These are phyloP conservation scores for Favolaschia claudopus DNA, from an alignment of 768 basidiomycete species.

Conservation along the genomic window DNA sequence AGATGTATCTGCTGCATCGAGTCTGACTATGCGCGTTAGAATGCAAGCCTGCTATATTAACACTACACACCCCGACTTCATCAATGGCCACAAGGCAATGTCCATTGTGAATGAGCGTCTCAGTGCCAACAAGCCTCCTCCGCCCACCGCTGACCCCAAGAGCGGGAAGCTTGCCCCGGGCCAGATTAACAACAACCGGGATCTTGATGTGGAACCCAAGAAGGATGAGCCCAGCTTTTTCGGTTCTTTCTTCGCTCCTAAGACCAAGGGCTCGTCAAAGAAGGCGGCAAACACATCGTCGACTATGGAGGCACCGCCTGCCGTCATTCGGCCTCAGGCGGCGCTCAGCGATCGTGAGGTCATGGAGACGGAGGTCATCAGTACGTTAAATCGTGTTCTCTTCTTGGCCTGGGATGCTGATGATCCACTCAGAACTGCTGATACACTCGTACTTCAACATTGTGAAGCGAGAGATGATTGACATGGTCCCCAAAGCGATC, in stretches of 20 bases:
- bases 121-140: conserved; percentile 80
- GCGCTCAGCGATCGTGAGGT: conserved; percentile 94
- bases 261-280: conserved; percentile 63
- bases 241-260: conserved; percentile 90
- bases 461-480: conserved; percentile 99
- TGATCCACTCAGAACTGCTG: conserved; percentile 72
- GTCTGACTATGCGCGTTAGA: conserved; percentile 42
- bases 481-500: conserved; percentile 98
- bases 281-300: conserved; percentile 47
- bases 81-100: conserved; percentile 98
- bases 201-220: conserved; percentile 89
- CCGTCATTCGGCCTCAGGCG: conserved; percentile 87
- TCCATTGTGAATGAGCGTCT: conserved; percentile 84
- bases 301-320: conserved; percentile 76
- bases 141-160: conserved; percentile 71
- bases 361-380: conserved; percentile 99
- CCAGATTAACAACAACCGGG: conserved; percentile 90
- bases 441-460: conserved; percentile 98
- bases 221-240: conserved; percentile 95
- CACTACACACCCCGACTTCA: conserved; percentile 98
- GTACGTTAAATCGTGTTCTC: conserved; percentile 55
- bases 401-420: not conserved
- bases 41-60: conserved; percentile 99
- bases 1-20: not conserved
- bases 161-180: conserved; percentile 64